Percentiles rank a stretch among this genome's conserved stretches.
Conservation (phyloP, 495 filamentous ascomycete genomes). For the Penicillium atrosanguineum region DNA sequence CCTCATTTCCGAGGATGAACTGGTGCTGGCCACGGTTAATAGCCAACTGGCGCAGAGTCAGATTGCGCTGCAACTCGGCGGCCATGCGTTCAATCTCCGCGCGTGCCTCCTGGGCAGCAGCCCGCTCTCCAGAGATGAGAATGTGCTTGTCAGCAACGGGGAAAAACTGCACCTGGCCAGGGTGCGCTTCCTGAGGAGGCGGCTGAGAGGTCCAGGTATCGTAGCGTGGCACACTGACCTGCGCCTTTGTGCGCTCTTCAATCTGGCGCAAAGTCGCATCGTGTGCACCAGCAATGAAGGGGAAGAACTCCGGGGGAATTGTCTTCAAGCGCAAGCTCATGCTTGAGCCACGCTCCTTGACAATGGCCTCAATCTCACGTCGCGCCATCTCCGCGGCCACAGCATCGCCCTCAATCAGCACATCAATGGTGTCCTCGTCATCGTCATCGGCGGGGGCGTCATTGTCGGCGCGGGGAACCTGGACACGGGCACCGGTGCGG, state of each 20-base stretch:
- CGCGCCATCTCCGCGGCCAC: slow-evolving; percentile 77
- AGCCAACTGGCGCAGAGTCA: slow-evolving; percentile 69
- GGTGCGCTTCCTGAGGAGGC: slow-evolving; percentile 61
- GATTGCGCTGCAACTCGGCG: slow-evolving; percentile 63
- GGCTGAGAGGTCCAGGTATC: slow-evolving; percentile 69
- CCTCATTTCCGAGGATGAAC: slow-evolving; percentile 83
- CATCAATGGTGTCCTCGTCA: slow-evolving; percentile 76
- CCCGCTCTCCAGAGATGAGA: slow-evolving; percentile 79
- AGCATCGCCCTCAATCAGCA: slow-evolving; percentile 86
- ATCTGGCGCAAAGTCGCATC: slow-evolving; percentile 64
- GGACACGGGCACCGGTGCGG: slow-evolving; percentile 80
- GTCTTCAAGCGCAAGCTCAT: slow-evolving; percentile 73
- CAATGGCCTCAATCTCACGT: slow-evolving; percentile 78
- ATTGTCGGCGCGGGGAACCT: slow-evolving; percentile 77
- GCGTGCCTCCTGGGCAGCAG: slow-evolving; percentile 74
- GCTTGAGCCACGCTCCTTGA: slow-evolving; percentile 77
- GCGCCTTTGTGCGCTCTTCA: slow-evolving; percentile 67
- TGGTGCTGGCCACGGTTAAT: slow-evolving; percentile 81
- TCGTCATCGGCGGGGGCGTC: slow-evolving; percentile 54
- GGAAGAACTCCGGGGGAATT: slow-evolving; percentile 89
- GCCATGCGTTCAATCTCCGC: slow-evolving; percentile 75
- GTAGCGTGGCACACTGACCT: slow-evolving; percentile 76
- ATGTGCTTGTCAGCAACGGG: slow-evolving; percentile 70
- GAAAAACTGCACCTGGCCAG: slow-evolving; percentile 65
- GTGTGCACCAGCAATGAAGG: slow-evolving; percentile 86